Conservation (phyloP, 768 basidiomycete species). For the Agrocybe pediades region DNA sequence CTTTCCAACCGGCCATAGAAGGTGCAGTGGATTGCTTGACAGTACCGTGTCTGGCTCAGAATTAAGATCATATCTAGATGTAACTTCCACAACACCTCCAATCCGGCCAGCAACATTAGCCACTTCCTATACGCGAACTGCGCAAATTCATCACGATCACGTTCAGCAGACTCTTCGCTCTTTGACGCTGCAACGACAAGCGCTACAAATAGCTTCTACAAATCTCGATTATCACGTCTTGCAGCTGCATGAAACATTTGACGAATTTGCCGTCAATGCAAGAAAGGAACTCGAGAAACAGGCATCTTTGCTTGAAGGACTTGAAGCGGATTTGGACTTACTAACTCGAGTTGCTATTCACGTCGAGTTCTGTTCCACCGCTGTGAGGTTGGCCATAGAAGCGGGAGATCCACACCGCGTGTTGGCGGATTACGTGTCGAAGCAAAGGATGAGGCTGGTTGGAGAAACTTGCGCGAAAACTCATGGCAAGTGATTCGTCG, state of each 20-base stretch:
- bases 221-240: conserved; percentile 75
- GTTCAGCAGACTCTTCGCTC: conserved; percentile 52
- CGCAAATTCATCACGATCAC: conserved; percentile 65
- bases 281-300: conserved; percentile 74
- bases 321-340: conserved; percentile 74
- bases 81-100: conserved; percentile 69
- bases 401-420: conserved; percentile 68
- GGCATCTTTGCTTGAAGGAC: conserved; percentile 55
- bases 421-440: conserved; percentile 80
- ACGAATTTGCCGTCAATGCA: conserved; percentile 53
- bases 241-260: conserved; percentile 69
- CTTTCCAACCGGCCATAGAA: conserved; percentile 71
- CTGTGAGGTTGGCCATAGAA: conserved; percentile 70
- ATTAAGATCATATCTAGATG: conserved; percentile 46
- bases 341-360: conserved; percentile 70
- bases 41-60: conserved; percentile 1
- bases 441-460: conserved; percentile 78
- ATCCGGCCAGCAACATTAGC: conserved; percentile 69
- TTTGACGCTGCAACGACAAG: conserved; percentile 67
- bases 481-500: conserved; percentile 52
- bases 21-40: conserved; percentile 40
- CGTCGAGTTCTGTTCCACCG: conserved; percentile 70
- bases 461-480: conserved; percentile 69
- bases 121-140: conserved; percentile 63
- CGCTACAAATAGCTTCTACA: conserved; percentile 71